Evolutionary conservation across 345 rosid species (phyloP).

Genomic region (Lagerstroemia speciosa): DNA sequence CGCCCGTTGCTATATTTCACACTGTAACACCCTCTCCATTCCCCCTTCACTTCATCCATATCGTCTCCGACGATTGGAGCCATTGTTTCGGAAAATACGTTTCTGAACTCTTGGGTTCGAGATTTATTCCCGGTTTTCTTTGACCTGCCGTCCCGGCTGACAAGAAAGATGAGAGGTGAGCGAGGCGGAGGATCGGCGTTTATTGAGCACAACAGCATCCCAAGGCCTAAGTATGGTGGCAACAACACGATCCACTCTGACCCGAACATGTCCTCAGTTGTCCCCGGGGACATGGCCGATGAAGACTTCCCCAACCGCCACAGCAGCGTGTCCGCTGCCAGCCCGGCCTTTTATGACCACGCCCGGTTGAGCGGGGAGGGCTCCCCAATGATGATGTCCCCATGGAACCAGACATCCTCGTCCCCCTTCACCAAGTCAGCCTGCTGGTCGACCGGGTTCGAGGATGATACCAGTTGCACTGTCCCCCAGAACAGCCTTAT

Average conservation of each 20-base stretch:
- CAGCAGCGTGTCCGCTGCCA: constrained; percentile 61
- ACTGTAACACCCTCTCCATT: constrained; percentile 11
- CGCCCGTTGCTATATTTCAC: constrained; percentile 8
- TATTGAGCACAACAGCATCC: constrained; percentile 16
- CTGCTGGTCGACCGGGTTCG: constrained; percentile 23
- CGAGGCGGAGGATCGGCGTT: constrained; percentile 10
- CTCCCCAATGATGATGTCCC: constrained; percentile 98
- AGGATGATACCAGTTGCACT: constrained; percentile 33
- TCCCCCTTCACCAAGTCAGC: constrained; percentile 35
- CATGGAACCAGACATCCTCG: constrained; percentile 64
- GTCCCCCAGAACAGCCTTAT: constrained; percentile 56
- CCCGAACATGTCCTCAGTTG: constrained; percentile 2
- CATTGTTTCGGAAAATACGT: not conserved
- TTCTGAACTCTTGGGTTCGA: not conserved
- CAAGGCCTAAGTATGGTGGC: constrained; percentile 23
- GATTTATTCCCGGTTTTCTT: too few relatives aligned
- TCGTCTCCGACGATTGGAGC: not conserved
- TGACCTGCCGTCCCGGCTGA: too few relatives aligned
- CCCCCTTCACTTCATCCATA: constrained; percentile 16
- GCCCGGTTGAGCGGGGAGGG: constrained; percentile 73
- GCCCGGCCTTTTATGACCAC: constrained; percentile 38
- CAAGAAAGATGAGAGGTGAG: constrained; percentile 5
- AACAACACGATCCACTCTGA: constrained; percentile 27
- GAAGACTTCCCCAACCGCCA: constrained; percentile 44
- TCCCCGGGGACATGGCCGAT: constrained; percentile 16